Evolutionary conservation across 352 stramenopile genomes (phyloP), one percentile per base, ranked within the genome.

Genomic region (Globisporangium rhizosaccharum): DNA sequence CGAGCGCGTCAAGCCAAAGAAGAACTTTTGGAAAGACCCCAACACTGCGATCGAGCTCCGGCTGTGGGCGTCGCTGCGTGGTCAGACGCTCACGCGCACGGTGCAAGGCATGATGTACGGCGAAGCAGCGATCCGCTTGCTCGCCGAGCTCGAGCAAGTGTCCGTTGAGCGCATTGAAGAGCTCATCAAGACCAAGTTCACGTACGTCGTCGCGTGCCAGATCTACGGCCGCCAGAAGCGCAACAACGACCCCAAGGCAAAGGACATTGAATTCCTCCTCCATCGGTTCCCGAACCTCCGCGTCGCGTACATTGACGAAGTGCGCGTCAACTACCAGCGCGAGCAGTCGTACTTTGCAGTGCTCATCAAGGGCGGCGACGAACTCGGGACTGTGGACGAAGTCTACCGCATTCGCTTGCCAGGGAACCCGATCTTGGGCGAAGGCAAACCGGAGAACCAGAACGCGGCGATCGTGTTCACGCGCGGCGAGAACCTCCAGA

Each of bases 401-500:
- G 87, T 99, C 51, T 99, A 99, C 71, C 86, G 97, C 55, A 91
- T 99, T 37, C 92, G 96, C n/a, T 75, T 99, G 6, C 96, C 97
- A 0, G 97, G 96, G 25, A 99, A 99, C 67, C 96, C 97, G 6
- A 97, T 99, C 55, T 78, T 99, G 45, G 97, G 97, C 47, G 97
- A 99, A 79, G 97, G 97, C 62, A 99, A 99, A 68, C 97, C 97
- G n/a, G 97, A 99, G 71, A 99, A 99, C 80, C 97, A 99, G 65
- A 99, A 99, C 66, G 85, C 98, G 11, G 97, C 97, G 4, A 96
- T 99, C 62, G 98, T 99, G 58, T 99, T 99, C 71, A 99, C 96
- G 9, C 86, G 97, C 26, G 96, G 96, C 61, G 96, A 99, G 73
- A 97, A 96, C 48, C 62, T 99, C 49, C 97, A 99, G 77, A 98